A percentile compares a stretch with the other conserved stretches of the same genome.
phyloP scores from a whole-genome alignment of 345 rosid genomes.

The Garcia nutans region DNA sequence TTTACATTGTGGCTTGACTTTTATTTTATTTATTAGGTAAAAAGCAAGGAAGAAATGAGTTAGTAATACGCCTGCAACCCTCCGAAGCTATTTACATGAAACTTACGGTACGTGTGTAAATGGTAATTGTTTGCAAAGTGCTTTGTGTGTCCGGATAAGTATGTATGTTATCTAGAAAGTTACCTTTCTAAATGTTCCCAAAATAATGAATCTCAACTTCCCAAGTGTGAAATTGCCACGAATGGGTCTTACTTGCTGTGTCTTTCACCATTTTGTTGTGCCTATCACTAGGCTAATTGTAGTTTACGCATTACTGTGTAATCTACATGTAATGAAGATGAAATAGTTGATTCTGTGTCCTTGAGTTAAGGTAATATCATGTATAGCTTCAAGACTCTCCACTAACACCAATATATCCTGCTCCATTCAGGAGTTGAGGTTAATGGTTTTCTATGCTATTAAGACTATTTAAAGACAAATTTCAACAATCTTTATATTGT shows the following conservation, averaged over 20 bases:
- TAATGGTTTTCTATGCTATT: neutral
- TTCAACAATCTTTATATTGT: neutral
- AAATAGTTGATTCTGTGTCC: neutral
- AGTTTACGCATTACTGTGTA: neutral
- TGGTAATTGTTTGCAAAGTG: neutral
- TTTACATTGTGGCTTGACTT: slow-evolving; percentile 5
- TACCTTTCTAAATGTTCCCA: neutral
- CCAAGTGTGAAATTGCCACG: neutral
- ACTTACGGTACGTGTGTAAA: slow-evolving; percentile 62
- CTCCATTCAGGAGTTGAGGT: too few species aligned
- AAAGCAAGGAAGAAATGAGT: slow-evolving; percentile 97
- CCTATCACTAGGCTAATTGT: neutral
- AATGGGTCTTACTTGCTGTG: neutral
- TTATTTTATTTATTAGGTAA: slow-evolving; percentile 45
- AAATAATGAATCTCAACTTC: neutral
- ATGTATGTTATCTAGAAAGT: neutral
- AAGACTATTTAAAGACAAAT: neutral
- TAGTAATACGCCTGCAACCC: slow-evolving; percentile 96
- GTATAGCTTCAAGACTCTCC: neutral
- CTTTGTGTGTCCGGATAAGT: neutral
- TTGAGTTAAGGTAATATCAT: neutral
- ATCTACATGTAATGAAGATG: neutral
- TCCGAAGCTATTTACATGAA: slow-evolving; percentile 98
- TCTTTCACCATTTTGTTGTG: neutral
- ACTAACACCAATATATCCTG: neutral